Evolutionary conservation across 805 yeast species (phyloP).

Genomic region (Ogataea minuta): DNA sequence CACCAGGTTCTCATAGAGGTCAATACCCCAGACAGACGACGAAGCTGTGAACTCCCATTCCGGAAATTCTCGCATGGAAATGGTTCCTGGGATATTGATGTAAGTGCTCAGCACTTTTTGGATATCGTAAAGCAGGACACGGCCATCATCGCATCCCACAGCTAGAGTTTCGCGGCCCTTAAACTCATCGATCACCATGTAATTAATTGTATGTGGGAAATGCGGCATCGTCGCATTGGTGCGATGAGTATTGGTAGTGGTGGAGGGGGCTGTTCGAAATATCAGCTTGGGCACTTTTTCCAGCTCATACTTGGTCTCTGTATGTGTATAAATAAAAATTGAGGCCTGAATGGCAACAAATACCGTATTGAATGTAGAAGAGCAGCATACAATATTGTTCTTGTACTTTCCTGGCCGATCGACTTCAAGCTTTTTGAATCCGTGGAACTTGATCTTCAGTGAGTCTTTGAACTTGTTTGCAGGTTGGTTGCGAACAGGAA

Average conservation of each 20-base stretch:
- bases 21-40: conserved; percentile 64
- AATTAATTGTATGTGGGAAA: conserved; percentile 57
- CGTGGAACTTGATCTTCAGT: conserved; percentile 18
- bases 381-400: conserved; percentile 37
- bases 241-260: conserved; percentile 41
- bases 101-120: conserved; percentile 29
- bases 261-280: conserved; percentile 42
- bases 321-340: conserved; percentile 36
- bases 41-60: conserved; percentile 35
- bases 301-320: conserved; percentile 32
- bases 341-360: conserved; percentile 37
- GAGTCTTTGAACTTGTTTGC: conserved; percentile 39
- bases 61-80: conserved; percentile 15
- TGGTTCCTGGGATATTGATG: conserved; percentile 2
- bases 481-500: conserved; percentile 33
- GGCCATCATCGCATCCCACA: conserved; percentile 56
- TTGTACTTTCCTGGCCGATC: conserved; percentile 37
- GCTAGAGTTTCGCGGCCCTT: conserved; percentile 42
- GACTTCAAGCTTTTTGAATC: conserved; percentile 22
- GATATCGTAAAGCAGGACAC: conserved; percentile 38
- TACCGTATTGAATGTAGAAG: conserved; percentile 19
- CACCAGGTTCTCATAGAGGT: conserved; percentile 40
- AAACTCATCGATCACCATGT: conserved; percentile 39
- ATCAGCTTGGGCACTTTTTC: conserved; percentile 25
- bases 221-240: conserved; percentile 44